Conservation (phyloP, 2,329 filamentous ascomycete species). For the Penicillium oxalicum region DNA sequence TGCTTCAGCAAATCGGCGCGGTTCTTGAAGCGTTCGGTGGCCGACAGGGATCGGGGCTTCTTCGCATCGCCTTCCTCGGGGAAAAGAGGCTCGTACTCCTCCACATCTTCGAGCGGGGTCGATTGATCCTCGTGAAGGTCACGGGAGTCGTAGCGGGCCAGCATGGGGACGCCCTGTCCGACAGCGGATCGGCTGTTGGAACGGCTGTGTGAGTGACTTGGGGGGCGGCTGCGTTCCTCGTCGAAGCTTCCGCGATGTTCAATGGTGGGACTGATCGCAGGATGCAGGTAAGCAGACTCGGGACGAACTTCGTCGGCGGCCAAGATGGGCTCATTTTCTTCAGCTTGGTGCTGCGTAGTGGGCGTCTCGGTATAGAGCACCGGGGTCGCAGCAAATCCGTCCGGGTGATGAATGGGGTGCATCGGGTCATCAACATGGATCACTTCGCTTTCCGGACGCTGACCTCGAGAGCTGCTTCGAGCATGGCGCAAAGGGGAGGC, state of each 20-base stretch:
- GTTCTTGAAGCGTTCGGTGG: conserved; percentile 51
- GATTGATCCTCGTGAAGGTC: conserved; percentile 48
- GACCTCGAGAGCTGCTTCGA: conserved; percentile 11
- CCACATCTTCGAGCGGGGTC: conserved; percentile 76
- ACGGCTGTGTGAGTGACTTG: conserved; percentile 55
- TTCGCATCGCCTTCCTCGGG: conserved; percentile 63
- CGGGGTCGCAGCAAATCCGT: conserved; percentile 46
- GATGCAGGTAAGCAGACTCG: conserved; percentile 62
- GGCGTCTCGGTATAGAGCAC: conserved; percentile 46
- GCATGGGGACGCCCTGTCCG: conserved; percentile 52
- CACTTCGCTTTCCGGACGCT: conserved; percentile 34
- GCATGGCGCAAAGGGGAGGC: conserved; percentile 8
- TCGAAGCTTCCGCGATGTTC: conserved; percentile 58
- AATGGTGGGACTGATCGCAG: conserved; percentile 71
- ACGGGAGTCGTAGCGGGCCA: conserved; percentile 51
- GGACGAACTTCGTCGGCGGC: conserved; percentile 79
- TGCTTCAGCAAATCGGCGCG: conserved; percentile 50
- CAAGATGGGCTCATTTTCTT: conserved; percentile 71
- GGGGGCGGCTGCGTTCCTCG: conserved; percentile 48
- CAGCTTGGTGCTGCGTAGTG: conserved; percentile 45
- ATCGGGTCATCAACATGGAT: conserved; percentile 72
- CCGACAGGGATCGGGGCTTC: conserved; percentile 47
- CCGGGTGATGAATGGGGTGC: conserved; percentile 37
- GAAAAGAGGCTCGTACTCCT: conserved; percentile 94
- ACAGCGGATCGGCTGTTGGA: conserved; percentile 60